Evolutionary conservation across 495 filamentous ascomycete genomes (phyloP), one percentile per base, ranked within the genome.

Genomic region (Choiromyces venosus): DNA sequence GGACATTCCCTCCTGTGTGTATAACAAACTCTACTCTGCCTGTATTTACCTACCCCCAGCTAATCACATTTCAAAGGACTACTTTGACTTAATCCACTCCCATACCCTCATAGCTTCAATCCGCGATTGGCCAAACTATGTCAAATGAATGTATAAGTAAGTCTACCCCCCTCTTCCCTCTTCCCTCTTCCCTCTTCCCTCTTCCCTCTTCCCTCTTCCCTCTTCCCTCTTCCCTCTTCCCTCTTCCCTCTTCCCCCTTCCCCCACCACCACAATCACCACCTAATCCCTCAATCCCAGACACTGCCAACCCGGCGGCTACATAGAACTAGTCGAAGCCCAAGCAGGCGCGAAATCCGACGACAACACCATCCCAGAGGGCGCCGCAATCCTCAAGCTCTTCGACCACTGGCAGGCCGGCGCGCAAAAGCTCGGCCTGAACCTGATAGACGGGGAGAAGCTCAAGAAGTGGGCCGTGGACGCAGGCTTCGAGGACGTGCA

Each of bases 61-160:
- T 52, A 61, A 12, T 46, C n/a, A n/a, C n/a, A n/a, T n/a, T n/a
- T n/a, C n/a, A n/a, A n/a, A 72, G 75, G 69, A 81, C 21, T 76
- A 74, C 37, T 84, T 91, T 74, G 89, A 91, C 82, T 88, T 87
- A 69, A 84, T 91, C 69, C 89, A 91, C 78, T 83, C 86, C 46
- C 86, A 89, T 14, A 82, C 82, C 38, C 76, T 90, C 19, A 84
- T 85, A 40, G 88, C 86, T 37, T 84, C 82, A n/a, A 85, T 90
- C 52, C 81, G 76, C 1, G 85, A 90, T 72, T 91, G 88, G 89
- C 81, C 83, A 18, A 76, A 71, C 18, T 81, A 84, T 74, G 70
- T 71, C 66, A 19, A 68, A 71, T 33, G 75, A 40, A 74, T 71
- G 21, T 78, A 71, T 33, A 66, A 73, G 74, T 76, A 72, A 67